Percentiles rank a stretch among this genome's conserved stretches.
These are phyloP conservation scores for Erodium maritimum DNA, from an alignment of 345 rosid species.

Conservation along the genomic window DNA sequence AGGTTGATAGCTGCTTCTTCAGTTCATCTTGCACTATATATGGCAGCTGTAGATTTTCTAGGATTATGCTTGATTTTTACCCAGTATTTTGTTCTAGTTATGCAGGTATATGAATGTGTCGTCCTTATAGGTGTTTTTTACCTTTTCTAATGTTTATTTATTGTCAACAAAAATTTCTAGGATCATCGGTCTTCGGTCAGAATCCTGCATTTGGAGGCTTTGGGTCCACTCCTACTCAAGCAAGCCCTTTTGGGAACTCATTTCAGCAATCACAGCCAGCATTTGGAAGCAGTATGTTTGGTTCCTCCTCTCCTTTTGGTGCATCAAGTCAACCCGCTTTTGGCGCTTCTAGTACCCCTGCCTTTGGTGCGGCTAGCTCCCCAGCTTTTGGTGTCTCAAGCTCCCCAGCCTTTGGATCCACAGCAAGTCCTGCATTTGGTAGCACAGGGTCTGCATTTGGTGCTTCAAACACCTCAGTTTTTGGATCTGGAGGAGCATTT, in stretches of 20 bases:
- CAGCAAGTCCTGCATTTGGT: conserved; percentile 12
- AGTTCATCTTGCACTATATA: neutral
- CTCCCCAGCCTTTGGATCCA: conserved; percentile 20
- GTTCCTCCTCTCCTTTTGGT: conserved; percentile 59
- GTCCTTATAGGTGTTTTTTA: neutral
- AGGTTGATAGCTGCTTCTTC: neutral
- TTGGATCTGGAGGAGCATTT: conserved; percentile 6
- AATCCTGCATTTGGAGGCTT: conserved; percentile 67
- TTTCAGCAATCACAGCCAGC: conserved; percentile 64
- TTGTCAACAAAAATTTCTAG: conserved; percentile 17
- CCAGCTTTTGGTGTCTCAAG: conserved; percentile 24
- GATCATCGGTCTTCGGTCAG: conserved; percentile 62
- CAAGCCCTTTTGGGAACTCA: conserved; percentile 55
- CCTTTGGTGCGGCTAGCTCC: conserved; percentile 42
- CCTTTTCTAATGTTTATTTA: neutral
- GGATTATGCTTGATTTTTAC: neutral
- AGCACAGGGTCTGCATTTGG: conserved; percentile 2
- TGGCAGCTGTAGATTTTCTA: neutral
- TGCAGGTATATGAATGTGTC: neutral
- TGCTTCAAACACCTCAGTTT: conserved; percentile 9
- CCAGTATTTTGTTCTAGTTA: neutral
- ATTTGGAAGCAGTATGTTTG: conserved; percentile 54
- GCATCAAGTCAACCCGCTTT: conserved; percentile 40
- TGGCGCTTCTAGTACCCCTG: conserved; percentile 38
- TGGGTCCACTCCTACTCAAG: conserved; percentile 47